phyloP scores from a whole-genome alignment of 371 early-diverging fungal genomes.

The Mortierella sp. region DNA sequence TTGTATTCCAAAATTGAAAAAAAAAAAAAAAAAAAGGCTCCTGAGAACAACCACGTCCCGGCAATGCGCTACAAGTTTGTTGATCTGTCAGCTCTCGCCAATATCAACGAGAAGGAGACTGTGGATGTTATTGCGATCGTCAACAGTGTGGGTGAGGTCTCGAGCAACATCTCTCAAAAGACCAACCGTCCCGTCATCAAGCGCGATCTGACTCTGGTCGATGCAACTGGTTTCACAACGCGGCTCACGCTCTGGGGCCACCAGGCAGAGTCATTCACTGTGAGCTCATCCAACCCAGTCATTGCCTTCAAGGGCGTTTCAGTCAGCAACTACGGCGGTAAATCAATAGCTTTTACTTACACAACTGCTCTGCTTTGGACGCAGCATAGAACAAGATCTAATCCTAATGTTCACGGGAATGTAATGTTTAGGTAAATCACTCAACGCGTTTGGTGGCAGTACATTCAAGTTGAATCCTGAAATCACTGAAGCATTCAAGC shows the following conservation, averaged over 20 bases:
- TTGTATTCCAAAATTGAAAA: not conserved
- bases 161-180: conserved; percentile 75
- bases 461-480: conserved; percentile 83
- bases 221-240: conserved; percentile 78
- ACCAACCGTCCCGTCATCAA: conserved; percentile 82
- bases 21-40: no score
- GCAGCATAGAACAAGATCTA: not conserved
- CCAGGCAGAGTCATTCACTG: conserved; percentile 77
- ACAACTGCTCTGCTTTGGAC: not conserved
- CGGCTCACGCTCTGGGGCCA: conserved; percentile 93
- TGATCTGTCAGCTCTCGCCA: conserved; percentile 59
- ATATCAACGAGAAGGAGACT: conserved; percentile 71
- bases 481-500: conserved; percentile 79
- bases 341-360: not conserved
- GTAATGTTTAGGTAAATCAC: conserved; percentile 63
- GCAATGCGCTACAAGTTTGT: conserved; percentile 77
- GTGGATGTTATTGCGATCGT: conserved; percentile 91
- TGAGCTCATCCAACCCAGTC: conserved; percentile 65
- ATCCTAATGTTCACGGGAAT: conserved; percentile 1
- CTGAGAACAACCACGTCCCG: conserved; percentile 71
- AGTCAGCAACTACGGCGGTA: conserved; percentile 89
- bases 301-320: conserved; percentile 86
- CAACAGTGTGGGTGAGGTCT: conserved; percentile 69
- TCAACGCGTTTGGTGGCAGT: conserved; percentile 69
- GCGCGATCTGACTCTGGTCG: conserved; percentile 88